These are phyloP conservation scores for Coprinellus micaceus DNA, from an alignment of 768 basidiomycete species.

Conservation along the genomic window DNA sequence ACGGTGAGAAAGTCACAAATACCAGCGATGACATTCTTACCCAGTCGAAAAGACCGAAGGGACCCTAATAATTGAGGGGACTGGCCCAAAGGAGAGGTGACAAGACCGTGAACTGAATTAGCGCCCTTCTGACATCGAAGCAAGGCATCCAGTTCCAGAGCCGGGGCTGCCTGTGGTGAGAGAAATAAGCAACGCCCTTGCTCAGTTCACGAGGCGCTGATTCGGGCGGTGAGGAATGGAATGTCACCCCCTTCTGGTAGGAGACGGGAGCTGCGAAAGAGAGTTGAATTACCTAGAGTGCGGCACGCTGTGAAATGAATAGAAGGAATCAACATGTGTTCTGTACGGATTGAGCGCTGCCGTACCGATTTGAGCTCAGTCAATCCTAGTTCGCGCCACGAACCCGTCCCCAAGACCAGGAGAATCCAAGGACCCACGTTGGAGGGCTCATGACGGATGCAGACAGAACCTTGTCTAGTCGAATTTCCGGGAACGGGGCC, in stretches of 20 bases:
- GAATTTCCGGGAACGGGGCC: background rate
- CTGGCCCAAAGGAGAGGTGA: background rate
- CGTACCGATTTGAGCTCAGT: background rate
- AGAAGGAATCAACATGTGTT: constrained; percentile 2
- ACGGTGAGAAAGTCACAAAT: background rate
- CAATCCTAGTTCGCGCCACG: constrained; percentile 3
- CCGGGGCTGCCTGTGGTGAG: background rate
- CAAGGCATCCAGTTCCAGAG: background rate
- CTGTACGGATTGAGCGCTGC: background rate
- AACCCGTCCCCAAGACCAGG: constrained; percentile 3
- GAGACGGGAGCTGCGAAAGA: background rate
- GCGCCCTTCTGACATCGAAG: background rate
- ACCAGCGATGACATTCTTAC: background rate
- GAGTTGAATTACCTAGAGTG: background rate
- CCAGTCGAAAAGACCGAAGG: background rate
- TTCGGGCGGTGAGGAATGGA: too few species aligned
- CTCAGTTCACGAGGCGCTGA: background rate
- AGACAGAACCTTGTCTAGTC: background rate
- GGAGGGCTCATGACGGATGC: background rate
- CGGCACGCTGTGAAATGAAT: background rate
- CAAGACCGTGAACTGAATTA: background rate
- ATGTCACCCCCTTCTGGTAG: too few species aligned
- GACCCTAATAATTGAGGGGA: background rate
- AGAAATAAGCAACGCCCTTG: background rate
- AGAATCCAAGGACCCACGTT: background rate